Conservation (phyloP, 164 flowering plant species). For the Tinospora cordifolia region DNA sequence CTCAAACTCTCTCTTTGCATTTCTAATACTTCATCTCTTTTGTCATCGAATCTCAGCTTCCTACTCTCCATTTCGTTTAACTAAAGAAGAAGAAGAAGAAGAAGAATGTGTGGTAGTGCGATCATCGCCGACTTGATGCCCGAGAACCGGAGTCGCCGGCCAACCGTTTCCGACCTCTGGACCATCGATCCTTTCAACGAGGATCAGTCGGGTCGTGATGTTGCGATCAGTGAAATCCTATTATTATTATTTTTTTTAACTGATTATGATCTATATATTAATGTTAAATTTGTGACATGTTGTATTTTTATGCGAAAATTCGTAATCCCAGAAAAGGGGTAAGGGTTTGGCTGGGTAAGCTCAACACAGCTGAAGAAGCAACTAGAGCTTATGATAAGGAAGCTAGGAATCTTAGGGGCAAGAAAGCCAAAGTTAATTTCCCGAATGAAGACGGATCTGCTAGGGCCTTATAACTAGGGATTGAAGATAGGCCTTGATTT, state of each 20-base stretch:
- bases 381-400: constrained; percentile 86
- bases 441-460: constrained; percentile 47
- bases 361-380: constrained; percentile 88
- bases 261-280: too few relatives aligned
- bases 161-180: constrained; percentile 42
- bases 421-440: constrained; percentile 89
- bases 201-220: neutral
- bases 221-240: neutral
- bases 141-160: constrained; percentile 20
- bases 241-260: neutral
- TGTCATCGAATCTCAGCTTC: too few relatives aligned
- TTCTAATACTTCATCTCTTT: neutral
- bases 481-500: neutral
- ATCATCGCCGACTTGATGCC: constrained; percentile 28
- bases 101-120: constrained; percentile 62
- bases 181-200: constrained; percentile 21
- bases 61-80: neutral
- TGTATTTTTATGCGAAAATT: constrained; percentile 48
- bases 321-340: constrained; percentile 93
- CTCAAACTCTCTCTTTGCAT: neutral
- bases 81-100: too few relatives aligned
- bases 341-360: constrained; percentile 90
- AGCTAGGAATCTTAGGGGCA: constrained; percentile 80
- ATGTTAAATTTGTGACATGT: too few relatives aligned
- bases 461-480: neutral